These are phyloP conservation scores for Fusarium hostae DNA, from an alignment of 2,329 filamentous ascomycete species.

Conservation along the genomic window DNA sequence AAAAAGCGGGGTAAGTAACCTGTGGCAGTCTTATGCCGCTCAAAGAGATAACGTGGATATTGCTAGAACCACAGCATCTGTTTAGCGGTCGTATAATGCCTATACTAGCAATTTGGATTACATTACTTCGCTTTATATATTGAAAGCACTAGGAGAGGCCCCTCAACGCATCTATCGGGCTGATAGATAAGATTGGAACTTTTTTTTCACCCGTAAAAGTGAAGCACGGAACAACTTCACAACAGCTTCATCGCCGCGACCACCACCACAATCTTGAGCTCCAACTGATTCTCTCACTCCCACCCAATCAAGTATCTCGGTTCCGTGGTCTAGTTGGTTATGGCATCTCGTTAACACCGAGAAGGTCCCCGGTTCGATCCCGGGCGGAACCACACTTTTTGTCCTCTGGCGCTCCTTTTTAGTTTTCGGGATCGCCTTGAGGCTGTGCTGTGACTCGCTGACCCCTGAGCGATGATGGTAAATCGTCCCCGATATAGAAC, in stretches of 20 bases:
- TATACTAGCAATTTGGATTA: background rate
- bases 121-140: background rate
- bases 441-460: constrained; percentile 5
- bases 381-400: constrained; percentile 14
- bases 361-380: constrained; percentile 24
- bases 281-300: accelerated
- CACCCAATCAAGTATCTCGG: background rate
- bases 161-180: accelerated
- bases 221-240: background rate
- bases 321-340: constrained; percentile 25
- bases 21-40: no score
- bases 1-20: no score
- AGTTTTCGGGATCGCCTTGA: constrained; percentile 10
- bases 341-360: constrained; percentile 25
- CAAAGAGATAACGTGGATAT: background rate
- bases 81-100: background rate
- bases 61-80: background rate
- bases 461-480: constrained; percentile 26
- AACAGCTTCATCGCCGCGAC: background rate
- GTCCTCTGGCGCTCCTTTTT: background rate
- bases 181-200: background rate
- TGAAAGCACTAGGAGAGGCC: background rate
- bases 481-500: constrained; percentile 19
- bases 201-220: background rate
- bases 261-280: background rate